Evolutionary conservation across 2,329 filamentous ascomycete species (phyloP), one percentile per base, ranked within the genome.

Genomic region (Keithomyces neogunnii): DNA sequence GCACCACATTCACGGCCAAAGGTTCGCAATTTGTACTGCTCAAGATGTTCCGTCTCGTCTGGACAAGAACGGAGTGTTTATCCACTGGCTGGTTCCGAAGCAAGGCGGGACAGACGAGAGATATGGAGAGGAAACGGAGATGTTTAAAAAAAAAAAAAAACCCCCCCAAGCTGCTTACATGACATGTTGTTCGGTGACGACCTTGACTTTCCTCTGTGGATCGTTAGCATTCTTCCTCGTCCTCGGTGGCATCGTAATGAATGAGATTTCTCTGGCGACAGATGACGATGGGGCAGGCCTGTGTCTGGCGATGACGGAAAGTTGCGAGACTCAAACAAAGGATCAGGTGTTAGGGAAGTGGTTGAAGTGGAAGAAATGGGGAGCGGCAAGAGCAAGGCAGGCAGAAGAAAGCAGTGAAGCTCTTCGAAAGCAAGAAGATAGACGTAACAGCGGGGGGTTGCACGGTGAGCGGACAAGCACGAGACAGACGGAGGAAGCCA

Each of bases 161-260:
- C 32, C 40, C 31, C 33, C 9, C 28, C 45, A 48, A 50, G 13
- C 48, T 47, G 49, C 86, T 72, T 82, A 95, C 89, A 90, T 88
- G 71, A 90, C 81, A 66, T 84, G 81, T 71, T 97, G 92, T 74
- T 93, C 85, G 48, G 93, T 97, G 60, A 96, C 80, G 73, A 99
- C 82, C 81, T 92, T 95, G 71, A 99, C 79, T 65, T 83, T 88
- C 64, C 93, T 84, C 80, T 96, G 87, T 63, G 85, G 7, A 35
- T 51, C 48, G 60, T 69, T 62, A 68, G 66, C 47, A 50, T 53
- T 54, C 8, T 48, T 53, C 42, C 49, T 51, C 13, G 49, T 54
- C 33, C 52, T 42, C 11, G 49, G 26, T 32, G 51, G 51, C 51
- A 53, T 53, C 33, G 33, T 51, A 35, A 10, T 29, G 45, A 38